phyloP scores from a whole-genome alignment of 78 protist genomes.

The Isochrysis galbana region DNA sequence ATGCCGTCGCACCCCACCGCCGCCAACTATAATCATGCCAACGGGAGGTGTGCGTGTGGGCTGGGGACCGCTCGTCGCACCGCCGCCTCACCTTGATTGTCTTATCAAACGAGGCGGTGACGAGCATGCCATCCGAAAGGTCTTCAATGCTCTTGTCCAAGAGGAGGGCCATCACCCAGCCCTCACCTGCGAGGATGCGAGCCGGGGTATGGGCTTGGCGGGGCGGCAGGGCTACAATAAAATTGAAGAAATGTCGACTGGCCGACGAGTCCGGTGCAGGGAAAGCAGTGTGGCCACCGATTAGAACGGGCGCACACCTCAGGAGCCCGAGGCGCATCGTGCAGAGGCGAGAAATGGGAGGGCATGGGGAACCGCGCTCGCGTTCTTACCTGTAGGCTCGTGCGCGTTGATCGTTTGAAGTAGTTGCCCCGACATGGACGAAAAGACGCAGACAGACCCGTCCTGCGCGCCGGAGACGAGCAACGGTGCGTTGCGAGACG shows the following conservation, averaged over 20 bases:
- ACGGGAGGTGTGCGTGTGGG: too few species aligned
- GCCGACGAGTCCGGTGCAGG: too few species aligned
- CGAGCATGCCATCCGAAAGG: not conserved
- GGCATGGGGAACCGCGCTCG: too few species aligned
- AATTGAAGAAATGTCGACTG: too few species aligned
- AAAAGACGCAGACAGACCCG: not conserved
- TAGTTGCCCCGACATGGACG: not conserved
- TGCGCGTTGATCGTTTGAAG: not conserved
- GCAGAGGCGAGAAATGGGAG: too few species aligned
- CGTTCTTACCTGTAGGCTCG: not conserved
- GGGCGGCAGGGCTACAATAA: too few species aligned
- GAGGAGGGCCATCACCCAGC: not conserved
- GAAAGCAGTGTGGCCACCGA: too few species aligned
- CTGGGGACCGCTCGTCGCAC: not conserved
- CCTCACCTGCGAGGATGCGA: too few species aligned
- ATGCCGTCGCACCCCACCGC: not conserved
- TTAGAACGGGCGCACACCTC: too few species aligned
- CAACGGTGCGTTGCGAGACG: not conserved
- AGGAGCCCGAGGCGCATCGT: too few species aligned
- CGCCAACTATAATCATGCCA: too few species aligned
- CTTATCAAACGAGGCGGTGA: not conserved
- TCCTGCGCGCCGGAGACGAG: not conserved
- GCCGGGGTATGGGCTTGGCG: too few species aligned
- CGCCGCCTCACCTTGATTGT: not conserved
- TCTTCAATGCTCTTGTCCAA: not conserved